Conservation (phyloP, 495 filamentous ascomycete genomes). For the Chlorociboria aeruginascens region DNA sequence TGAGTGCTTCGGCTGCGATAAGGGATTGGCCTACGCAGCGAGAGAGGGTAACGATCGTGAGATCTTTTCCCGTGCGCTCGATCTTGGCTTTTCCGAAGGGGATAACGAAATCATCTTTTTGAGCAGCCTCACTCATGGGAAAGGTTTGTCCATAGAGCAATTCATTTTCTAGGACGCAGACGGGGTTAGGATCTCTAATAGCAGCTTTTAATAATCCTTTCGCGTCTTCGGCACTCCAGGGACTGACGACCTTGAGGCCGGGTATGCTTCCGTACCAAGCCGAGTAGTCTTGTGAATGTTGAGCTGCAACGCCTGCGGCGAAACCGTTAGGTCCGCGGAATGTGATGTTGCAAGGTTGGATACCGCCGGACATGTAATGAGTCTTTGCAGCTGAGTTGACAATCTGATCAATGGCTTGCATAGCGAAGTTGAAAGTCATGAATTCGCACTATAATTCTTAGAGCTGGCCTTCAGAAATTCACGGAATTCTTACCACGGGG, state of each 20-base stretch:
- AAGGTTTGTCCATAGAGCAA: slow-evolving; percentile 88
- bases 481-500: slow-evolving; percentile 61
- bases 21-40: slow-evolving; percentile 92
- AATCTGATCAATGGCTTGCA: slow-evolving; percentile 99
- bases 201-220: slow-evolving; percentile 97
- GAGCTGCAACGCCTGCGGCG: slow-evolving; percentile 85
- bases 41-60: slow-evolving; percentile 89
- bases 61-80: slow-evolving; percentile 87
- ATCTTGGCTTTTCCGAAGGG: slow-evolving; percentile 98
- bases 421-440: slow-evolving; percentile 99
- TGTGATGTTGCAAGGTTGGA: slow-evolving; percentile 98
- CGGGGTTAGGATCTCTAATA: slow-evolving; percentile 95
- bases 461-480: neutral
- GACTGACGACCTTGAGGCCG: slow-evolving; percentile 89
- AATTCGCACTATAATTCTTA: slow-evolving; percentile 68
- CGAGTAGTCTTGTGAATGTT: slow-evolving; percentile 97
- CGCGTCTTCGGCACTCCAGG: slow-evolving; percentile 94
- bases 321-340: slow-evolving; percentile 99
- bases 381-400: slow-evolving; percentile 99
- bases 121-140: slow-evolving; percentile 91
- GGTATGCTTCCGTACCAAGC: slow-evolving; percentile 98
- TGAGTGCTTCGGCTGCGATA: slow-evolving; percentile 73
- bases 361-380: slow-evolving; percentile 99
- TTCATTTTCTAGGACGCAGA: slow-evolving; percentile 94
- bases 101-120: slow-evolving; percentile 89